A percentile compares a stretch with the other conserved stretches of the same genome.
These are phyloP conservation scores for Eustoma russellianum DNA, from an alignment of 257 asterid genomes.

Conservation along the genomic window DNA sequence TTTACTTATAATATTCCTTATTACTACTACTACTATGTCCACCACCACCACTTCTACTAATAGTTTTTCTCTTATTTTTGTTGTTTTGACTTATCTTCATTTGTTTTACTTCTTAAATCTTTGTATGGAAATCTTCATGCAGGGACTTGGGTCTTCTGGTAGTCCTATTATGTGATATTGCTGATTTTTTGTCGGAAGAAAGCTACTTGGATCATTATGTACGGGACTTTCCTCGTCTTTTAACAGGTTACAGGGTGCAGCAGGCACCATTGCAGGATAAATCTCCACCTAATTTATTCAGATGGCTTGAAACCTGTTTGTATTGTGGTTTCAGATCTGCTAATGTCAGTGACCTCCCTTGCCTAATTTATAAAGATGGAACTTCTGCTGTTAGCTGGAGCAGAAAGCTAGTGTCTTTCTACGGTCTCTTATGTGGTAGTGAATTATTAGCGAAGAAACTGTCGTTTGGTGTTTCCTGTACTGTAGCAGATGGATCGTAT, in stretches of 20 bases:
- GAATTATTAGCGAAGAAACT: slow-evolving; percentile 50
- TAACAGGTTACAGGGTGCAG: slow-evolving; percentile 29
- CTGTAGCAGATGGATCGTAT: slow-evolving; percentile 61
- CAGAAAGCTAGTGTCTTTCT: slow-evolving; percentile 75
- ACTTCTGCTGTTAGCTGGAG: slow-evolving; percentile 72
- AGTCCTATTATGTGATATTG: slow-evolving; percentile 55
- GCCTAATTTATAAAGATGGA: slow-evolving; percentile 58
- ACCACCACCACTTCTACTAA: no score
- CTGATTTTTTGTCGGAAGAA: slow-evolving; percentile 53
- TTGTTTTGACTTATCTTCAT: slow-evolving; percentile 5
- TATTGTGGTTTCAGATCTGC: slow-evolving; percentile 62
- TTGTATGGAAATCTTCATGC: slow-evolving; percentile 10
- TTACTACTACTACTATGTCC: no score
- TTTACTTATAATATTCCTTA: no score
- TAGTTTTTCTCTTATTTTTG: no score
- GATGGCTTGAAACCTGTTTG: slow-evolving; percentile 88
- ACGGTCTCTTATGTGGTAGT: slow-evolving; percentile 85
- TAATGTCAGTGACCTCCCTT: slow-evolving; percentile 55
- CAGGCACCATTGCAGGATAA: slow-evolving; percentile 24
- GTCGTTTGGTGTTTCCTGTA: slow-evolving; percentile 76
- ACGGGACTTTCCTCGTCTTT: slow-evolving; percentile 73
- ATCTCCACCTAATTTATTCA: slow-evolving; percentile 73
- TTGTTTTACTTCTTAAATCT: slow-evolving; percentile 1
- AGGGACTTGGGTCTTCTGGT: slow-evolving; percentile 91
- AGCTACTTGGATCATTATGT: slow-evolving; percentile 83